These are phyloP conservation scores for Durio zibethinus DNA, from an alignment of 345 rosid genomes.

Conservation along the genomic window DNA sequence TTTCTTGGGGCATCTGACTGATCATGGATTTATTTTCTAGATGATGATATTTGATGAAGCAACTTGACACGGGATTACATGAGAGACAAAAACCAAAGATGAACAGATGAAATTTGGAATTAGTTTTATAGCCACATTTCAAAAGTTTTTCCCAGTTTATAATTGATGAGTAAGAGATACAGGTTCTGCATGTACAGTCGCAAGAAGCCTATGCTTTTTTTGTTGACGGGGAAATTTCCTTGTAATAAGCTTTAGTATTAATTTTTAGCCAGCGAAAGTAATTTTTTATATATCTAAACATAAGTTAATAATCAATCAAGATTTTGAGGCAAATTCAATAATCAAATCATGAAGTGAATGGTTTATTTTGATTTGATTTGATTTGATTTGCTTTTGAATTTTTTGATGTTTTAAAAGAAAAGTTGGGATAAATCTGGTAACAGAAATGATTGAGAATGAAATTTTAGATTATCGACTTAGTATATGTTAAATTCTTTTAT, in stretches of 20 bases:
- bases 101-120: not conserved
- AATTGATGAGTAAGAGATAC: not conserved
- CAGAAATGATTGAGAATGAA: too few species aligned
- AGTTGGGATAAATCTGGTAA: too few species aligned
- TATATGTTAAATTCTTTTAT: too few species aligned
- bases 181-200: not conserved
- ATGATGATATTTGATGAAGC: constrained; percentile 6
- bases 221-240: not conserved
- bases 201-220: not conserved
- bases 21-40: not conserved
- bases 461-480: too few species aligned
- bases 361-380: too few species aligned
- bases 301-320: too few species aligned
- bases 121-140: not conserved
- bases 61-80: not conserved
- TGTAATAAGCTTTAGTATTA: not conserved
- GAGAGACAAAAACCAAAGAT: not conserved
- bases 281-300: too few species aligned
- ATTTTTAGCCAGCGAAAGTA: too few species aligned
- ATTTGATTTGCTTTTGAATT: too few species aligned
- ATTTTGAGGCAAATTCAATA: too few species aligned
- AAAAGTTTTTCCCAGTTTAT: not conserved
- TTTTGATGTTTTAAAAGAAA: too few species aligned
- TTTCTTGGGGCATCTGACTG: not conserved
- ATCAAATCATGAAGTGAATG: too few species aligned